A percentile compares a stretch with the other conserved stretches of the same genome.
Evolutionary conservation across 257 asterid species (phyloP).

Genomic region (Solanum tarapatanum): DNA sequence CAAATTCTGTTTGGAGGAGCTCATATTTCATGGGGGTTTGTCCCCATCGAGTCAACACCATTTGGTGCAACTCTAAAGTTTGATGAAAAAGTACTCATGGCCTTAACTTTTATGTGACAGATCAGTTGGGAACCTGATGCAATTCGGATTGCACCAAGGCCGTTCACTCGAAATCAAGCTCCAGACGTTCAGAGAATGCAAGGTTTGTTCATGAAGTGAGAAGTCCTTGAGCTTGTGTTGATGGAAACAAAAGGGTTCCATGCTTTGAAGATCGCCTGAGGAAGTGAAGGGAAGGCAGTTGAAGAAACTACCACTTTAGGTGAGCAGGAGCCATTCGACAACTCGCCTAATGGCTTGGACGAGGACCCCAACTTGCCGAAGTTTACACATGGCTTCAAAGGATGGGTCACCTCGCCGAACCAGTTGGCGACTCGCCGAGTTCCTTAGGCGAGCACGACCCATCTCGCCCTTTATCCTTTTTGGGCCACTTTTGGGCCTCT

Average conservation of each 20-base stretch:
- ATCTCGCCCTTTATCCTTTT: not conserved
- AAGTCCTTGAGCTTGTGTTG: not conserved
- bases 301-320: not conserved
- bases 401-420: not conserved
- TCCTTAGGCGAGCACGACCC: not conserved
- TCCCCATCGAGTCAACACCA: too few relatives aligned
- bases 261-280: not conserved
- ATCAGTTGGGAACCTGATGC: not conserved
- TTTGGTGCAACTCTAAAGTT: too few relatives aligned
- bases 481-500: not conserved
- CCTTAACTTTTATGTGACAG: too few relatives aligned
- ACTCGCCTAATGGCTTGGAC: not conserved
- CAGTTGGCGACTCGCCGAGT: not conserved
- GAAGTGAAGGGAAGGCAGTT: not conserved
- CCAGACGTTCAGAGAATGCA: not conserved
- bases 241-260: too few relatives aligned
- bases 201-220: not conserved
- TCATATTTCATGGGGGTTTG: too few relatives aligned
- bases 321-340: not conserved
- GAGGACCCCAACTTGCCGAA: not conserved
- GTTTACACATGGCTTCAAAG: not conserved
- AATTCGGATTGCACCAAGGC: too few relatives aligned
- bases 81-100: too few relatives aligned
- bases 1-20: too few relatives aligned
- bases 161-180: not conserved